Percentiles rank a stretch among this genome's conserved stretches.
Conservation (phyloP, 2,329 filamentous ascomycete species). For the Trichoderma sp. region DNA sequence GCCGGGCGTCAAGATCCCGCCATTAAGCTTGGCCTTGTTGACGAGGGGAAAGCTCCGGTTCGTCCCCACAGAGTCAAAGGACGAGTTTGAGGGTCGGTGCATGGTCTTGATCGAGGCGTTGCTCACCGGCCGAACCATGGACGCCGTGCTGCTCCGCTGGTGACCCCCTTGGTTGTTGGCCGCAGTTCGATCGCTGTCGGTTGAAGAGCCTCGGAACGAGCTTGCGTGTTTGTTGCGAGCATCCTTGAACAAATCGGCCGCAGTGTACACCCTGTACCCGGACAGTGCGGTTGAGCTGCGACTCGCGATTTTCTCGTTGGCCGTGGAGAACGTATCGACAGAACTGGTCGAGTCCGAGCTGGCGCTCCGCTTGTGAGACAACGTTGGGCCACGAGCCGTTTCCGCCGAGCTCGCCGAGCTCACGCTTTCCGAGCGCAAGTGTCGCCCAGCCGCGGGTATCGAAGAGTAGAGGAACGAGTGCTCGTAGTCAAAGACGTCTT, state of each 20-base stretch:
- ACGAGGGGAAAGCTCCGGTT: conserved; percentile 65
- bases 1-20: conserved; percentile 51
- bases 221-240: conserved; percentile 33
- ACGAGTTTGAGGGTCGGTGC: conserved; percentile 60
- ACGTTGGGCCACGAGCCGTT: conserved; percentile 56
- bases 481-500: conserved; percentile 95
- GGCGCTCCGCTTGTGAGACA: conserved; percentile 43
- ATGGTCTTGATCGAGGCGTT: conserved; percentile 42
- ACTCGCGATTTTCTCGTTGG: conserved; percentile 52
- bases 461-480: conserved; percentile 94
- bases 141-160: conserved; percentile 41
- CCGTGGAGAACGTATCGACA: conserved; percentile 59
- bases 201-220: conserved; percentile 35
- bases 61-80: conserved; percentile 60
- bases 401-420: conserved; percentile 64
- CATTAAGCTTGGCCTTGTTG: conserved; percentile 52
- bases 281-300: conserved; percentile 38
- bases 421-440: conserved; percentile 54
- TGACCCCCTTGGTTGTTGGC: conserved; percentile 30
- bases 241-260: conserved; percentile 31
- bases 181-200: conserved; percentile 35
- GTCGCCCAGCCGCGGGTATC: conserved; percentile 65
- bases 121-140: conserved; percentile 48
- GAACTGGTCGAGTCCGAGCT: conserved; percentile 56
- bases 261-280: conserved; percentile 33